Evolutionary conservation across 2,329 filamentous ascomycete species (phyloP).

Genomic region (Fusarium mexicanum): DNA sequence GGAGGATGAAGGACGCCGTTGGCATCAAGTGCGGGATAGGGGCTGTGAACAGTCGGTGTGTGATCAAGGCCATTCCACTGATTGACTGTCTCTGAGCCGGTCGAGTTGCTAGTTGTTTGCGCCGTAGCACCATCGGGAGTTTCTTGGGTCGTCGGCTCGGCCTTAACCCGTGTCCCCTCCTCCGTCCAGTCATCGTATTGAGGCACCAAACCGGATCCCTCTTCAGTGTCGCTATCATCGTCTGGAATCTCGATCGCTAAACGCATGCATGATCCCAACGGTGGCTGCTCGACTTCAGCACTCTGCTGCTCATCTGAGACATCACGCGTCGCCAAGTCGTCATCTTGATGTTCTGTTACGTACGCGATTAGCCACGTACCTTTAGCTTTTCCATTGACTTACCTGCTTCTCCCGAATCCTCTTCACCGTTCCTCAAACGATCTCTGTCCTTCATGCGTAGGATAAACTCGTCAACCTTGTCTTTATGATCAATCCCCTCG

Average conservation of each 20-base stretch:
- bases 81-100: fast-evolving
- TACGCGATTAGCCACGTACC: too few species aligned
- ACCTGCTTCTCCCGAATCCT: neutral
- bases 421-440: neutral
- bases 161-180: neutral
- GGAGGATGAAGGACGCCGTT: neutral
- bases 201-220: neutral
- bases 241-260: neutral
- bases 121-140: neutral
- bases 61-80: neutral
- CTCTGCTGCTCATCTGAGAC: neutral
- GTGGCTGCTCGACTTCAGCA: neutral
- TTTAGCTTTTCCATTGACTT: too few species aligned
- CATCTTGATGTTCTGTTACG: neutral
- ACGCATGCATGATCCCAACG: neutral
- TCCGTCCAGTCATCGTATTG: neutral
- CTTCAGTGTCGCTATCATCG: neutral
- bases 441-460: neutral
- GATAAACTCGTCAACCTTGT: neutral
- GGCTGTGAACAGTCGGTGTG: neutral
- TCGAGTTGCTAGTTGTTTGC: too few species aligned
- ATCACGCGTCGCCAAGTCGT: fast-evolving
- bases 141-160: neutral
- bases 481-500: neutral
- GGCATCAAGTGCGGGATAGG: fast-evolving